Base-by-base conservation (phyloP, 2,329 filamentous ascomycete genomes). In the Ophiostoma angusticollis region DNA sequence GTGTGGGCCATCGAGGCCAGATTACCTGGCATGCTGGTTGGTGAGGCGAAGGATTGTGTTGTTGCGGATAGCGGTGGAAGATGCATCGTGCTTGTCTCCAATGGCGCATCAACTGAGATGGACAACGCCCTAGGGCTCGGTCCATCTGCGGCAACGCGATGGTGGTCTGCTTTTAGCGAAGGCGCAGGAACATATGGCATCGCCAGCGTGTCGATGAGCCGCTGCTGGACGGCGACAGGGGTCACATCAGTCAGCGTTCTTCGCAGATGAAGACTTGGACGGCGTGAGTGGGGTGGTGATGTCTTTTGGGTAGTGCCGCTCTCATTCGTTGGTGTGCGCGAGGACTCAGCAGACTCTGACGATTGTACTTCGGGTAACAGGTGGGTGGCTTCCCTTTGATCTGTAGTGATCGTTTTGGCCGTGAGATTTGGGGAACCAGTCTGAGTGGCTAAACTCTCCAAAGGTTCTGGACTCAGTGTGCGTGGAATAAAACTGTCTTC, bases 181-280 rank as follows among this genome's bases (percentile, higher is more conserved):
- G 25, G 32, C 14, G 35, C 55, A 9, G 72, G 62, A 19, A 78
- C 63, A 55, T 84, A 94, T 13, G 89, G 87, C 55, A 87, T 80
- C 18, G 85, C 78, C 58, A 95, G 68, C 36, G 80, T 80, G 53
- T 96, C 87, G 50, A 89, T 74, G 32, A 95, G 74, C 59, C 80
- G 89, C 51, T 81, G 79, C 58, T 93, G 84, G 47, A 93, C 63
- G 14, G 77, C 77, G 21, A 83, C 68, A 14, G 82, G 73, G 37
- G 74, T 73, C 17, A 83, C 74, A 57, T 96, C 89, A 13, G 89
- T 96, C 60, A 83, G 81, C 14, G 89, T 93, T 52, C 89, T 76
- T 61, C 87, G 93, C 46, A 95, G 29, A 3, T 36, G 60, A 44
- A 71, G 34, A 40, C 60, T 82, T 37, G 75, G 71, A 40, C 78